Evolutionary conservation across 2,329 filamentous ascomycete species (phyloP).

Genomic region (Lasiodiplodia sp.): DNA sequence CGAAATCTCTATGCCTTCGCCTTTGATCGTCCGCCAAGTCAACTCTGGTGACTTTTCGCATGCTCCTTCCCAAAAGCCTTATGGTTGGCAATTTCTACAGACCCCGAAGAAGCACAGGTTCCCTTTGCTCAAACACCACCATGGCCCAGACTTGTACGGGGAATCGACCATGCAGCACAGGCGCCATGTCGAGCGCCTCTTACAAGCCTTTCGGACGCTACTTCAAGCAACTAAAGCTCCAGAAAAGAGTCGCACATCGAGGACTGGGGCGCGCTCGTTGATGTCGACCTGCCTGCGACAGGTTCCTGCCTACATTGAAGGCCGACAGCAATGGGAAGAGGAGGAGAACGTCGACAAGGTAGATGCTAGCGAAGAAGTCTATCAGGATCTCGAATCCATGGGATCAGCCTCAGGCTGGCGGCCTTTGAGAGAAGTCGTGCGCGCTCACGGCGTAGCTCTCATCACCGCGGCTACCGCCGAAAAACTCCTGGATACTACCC

Average conservation of each 20-base stretch:
- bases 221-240: conserved; percentile 39
- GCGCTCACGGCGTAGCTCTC: conserved; percentile 50
- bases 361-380: conserved; percentile 48
- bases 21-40: conserved; percentile 1
- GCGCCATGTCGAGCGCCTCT: conserved; percentile 12
- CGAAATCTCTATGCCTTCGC: conserved; percentile 22
- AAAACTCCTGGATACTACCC: conserved; percentile 38
- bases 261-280: conserved; percentile 45
- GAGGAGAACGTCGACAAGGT: conserved; percentile 40
- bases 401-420: conserved; percentile 46
- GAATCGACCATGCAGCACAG: background rate
- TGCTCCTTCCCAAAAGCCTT: background rate
- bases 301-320: conserved; percentile 50
- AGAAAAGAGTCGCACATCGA: background rate
- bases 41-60: background rate
- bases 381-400: conserved; percentile 46
- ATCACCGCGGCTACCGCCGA: conserved; percentile 48
- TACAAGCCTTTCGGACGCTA: conserved; percentile 35
- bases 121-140: background rate
- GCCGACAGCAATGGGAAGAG: conserved; percentile 47
- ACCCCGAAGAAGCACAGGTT: conserved; percentile 17
- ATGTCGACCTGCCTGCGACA: conserved; percentile 48
- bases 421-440: conserved; percentile 49
- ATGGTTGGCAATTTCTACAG: background rate
- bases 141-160: too few relatives aligned